These are phyloP conservation scores for Ophiostoma himal-ulmi DNA, from an alignment of 2,329 filamentous ascomycete species.

Conservation along the genomic window DNA sequence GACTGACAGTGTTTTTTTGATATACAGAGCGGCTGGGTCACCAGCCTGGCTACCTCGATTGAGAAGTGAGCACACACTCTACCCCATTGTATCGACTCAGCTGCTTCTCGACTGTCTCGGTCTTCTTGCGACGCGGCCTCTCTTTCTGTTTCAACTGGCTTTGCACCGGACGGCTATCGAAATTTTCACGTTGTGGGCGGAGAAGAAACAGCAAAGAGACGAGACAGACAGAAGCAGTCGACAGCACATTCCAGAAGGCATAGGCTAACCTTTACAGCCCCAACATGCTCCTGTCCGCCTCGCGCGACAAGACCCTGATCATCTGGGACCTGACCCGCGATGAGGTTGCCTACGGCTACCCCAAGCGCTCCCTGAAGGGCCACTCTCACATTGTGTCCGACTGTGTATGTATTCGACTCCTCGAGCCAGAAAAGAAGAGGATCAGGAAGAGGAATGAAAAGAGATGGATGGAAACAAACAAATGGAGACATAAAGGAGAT, in stretches of 20 bases:
- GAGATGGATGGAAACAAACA: neutral
- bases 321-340: slow-evolving; percentile 99
- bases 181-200: neutral
- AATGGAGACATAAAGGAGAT: neutral
- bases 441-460: neutral
- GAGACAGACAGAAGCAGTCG: slow-evolving; percentile 13
- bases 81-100: neutral
- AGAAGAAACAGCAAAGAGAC: neutral
- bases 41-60: slow-evolving; percentile 94
- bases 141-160: neutral
- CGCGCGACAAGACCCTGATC: slow-evolving; percentile 98
- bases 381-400: slow-evolving; percentile 99
- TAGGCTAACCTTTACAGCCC: slow-evolving; percentile 54
- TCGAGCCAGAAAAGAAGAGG: neutral
- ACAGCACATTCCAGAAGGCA: neutral
- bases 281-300: slow-evolving; percentile 98
- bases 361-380: slow-evolving; percentile 96
- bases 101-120: slow-evolving; percentile 4
- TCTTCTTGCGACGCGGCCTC: neutral
- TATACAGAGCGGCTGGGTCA: slow-evolving; percentile 87
- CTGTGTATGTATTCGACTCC: slow-evolving; percentile 66
- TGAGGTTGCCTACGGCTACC: slow-evolving; percentile 96
- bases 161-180: neutral
- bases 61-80: slow-evolving; percentile 68
- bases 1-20: slow-evolving; percentile 24